These are phyloP conservation scores for Aureobasidium sp. DNA, from an alignment of 2,329 filamentous ascomycete species.

Conservation along the genomic window DNA sequence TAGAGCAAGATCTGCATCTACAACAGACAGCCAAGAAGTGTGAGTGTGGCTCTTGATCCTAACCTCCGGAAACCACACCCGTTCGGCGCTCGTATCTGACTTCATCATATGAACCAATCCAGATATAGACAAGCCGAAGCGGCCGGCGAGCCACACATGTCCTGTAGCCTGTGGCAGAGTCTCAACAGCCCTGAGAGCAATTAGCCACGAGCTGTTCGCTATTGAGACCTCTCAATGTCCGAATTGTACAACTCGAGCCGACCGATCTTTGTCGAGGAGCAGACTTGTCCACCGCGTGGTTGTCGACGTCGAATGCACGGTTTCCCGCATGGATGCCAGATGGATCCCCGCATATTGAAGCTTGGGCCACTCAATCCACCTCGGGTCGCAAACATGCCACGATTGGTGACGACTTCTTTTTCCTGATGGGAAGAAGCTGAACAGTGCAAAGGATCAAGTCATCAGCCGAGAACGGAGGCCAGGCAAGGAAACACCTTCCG, in stretches of 20 bases:
- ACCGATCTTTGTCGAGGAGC: not conserved
- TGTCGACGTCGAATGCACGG: not conserved
- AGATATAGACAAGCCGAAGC: not conserved
- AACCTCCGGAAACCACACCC: not conserved
- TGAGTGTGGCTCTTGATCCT: not conserved
- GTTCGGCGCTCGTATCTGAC: not conserved
- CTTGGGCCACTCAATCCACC: not conserved
- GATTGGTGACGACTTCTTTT: not conserved
- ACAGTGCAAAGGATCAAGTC: not conserved
- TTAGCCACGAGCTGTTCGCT: not conserved
- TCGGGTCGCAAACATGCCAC: not conserved
- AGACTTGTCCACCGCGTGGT: not conserved
- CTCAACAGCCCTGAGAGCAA: not conserved
- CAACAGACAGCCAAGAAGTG: not conserved
- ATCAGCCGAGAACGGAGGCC: not conserved
- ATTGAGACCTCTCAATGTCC: not conserved
- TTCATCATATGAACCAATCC: not conserved
- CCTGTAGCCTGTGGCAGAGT: not conserved
- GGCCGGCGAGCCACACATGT: not conserved
- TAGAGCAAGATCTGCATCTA: constrained; percentile 2
- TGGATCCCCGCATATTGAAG: not conserved
- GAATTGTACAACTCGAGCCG: not conserved
- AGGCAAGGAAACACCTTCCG: not conserved
- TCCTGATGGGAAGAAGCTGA: not conserved
- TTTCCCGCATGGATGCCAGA: not conserved